These are phyloP conservation scores for Fusarium sp. DNA, from an alignment of 2,329 filamentous ascomycete species.

Conservation along the genomic window DNA sequence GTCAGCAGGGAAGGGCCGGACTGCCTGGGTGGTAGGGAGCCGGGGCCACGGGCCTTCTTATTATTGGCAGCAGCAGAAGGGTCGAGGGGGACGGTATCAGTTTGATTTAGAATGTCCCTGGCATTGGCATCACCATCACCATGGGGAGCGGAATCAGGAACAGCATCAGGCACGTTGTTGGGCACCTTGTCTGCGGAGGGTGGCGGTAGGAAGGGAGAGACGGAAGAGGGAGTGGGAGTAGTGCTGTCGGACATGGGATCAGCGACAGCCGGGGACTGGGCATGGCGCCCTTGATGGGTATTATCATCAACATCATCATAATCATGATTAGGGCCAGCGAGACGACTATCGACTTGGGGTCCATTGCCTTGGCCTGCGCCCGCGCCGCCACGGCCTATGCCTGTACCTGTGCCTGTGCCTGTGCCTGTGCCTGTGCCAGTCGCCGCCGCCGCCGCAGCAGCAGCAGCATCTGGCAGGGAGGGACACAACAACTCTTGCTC, in stretches of 20 bases:
- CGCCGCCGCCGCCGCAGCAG: no score
- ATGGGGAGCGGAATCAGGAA: slow-evolving; percentile 40
- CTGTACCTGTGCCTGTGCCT: background rate
- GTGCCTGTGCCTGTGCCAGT: slow-evolving; percentile 9
- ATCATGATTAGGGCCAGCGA: slow-evolving; percentile 39
- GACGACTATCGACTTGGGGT: slow-evolving; percentile 16
- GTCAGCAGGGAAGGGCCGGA: slow-evolving; percentile 66
- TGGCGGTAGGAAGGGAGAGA: slow-evolving; percentile 37
- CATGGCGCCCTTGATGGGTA: slow-evolving; percentile 33
- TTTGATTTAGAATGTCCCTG: slow-evolving; percentile 32
- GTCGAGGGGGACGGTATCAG: slow-evolving; percentile 23
- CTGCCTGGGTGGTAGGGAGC: slow-evolving; percentile 55
- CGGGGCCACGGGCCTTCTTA: slow-evolving; percentile 59
- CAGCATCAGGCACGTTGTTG: slow-evolving; percentile 43
- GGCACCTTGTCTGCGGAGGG: slow-evolving; percentile 39
- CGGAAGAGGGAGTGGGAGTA: slow-evolving; percentile 42
- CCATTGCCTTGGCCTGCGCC: slow-evolving; percentile 10
- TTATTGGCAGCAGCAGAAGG: slow-evolving; percentile 41
- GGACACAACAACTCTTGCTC: slow-evolving; percentile 33
- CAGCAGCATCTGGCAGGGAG: slow-evolving; percentile 35
- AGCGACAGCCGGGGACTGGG: slow-evolving; percentile 29
- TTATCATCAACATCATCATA: slow-evolving; percentile 40
- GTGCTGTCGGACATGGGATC: slow-evolving; percentile 33
- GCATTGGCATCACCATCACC: slow-evolving; percentile 45
- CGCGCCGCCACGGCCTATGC: slow-evolving; percentile 10